Conservation (phyloP, 176 grass and related monocot genomes). For the Hordeum vulgare region MorexV3_pseudomolecules_assembly NC_058519.1:511502545-511503044, state of each 20-base stretch:
- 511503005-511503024: neutral
- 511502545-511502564: too few relatives aligned
- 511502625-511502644: too few relatives aligned
- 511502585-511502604: too few relatives aligned
- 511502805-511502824: neutral
- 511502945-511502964: constrained; percentile 18
- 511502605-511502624: too few relatives aligned
- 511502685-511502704: constrained; percentile 42
- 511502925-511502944: constrained; percentile 28
- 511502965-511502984: constrained; percentile 1
- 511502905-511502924: neutral
- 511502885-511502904: neutral
- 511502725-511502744: constrained; percentile 99
- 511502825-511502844: neutral
- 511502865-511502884: neutral
- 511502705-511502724: constrained; percentile 96
- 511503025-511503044: constrained; percentile 5
- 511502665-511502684: constrained; percentile 40
- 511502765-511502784: too few relatives aligned
- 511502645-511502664: too few relatives aligned
- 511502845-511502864: neutral
- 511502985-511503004: neutral
- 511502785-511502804: neutral
- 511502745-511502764: constrained; percentile 28
- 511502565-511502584: too few relatives aligned